A percentile compares a stretch with the other conserved stretches of the same genome.
These are phyloP conservation scores for Hyphopichia fennica DNA, from an alignment of 1,139 yeast genomes.

Conservation along the genomic window DNA sequence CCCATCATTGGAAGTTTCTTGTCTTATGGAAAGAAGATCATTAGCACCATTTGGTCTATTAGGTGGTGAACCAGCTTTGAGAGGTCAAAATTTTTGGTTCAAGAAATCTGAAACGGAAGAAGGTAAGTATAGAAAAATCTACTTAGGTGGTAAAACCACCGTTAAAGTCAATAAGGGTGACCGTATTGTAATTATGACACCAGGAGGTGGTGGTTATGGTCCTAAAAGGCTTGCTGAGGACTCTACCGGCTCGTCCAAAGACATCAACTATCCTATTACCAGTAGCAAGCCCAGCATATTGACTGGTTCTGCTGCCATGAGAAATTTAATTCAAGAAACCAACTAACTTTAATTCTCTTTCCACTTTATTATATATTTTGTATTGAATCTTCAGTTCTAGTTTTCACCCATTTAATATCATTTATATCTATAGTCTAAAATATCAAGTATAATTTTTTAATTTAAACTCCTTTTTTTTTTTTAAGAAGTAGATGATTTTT, in stretches of 20 bases:
- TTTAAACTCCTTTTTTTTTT: no score
- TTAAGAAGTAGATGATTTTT: no score
- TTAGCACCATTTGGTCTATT: conserved; percentile 46
- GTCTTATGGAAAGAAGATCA: conserved; percentile 47
- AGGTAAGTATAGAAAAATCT: conserved; percentile 24
- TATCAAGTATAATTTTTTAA: no score
- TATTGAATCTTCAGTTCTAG: background rate
- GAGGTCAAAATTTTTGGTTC: conserved; percentile 44
- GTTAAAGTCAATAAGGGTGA: conserved; percentile 42
- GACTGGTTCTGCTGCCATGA: conserved; percentile 41
- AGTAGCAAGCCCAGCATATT: conserved; percentile 23
- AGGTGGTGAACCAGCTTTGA: conserved; percentile 41
- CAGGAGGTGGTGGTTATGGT: conserved; percentile 55
- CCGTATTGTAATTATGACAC: conserved; percentile 42
- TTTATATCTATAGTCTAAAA: no score
- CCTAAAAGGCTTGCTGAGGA: conserved; percentile 7
- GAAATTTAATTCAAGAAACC: conserved; percentile 32
- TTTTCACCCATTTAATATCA: no score
- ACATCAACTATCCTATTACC: conserved; percentile 23
- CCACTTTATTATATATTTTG: background rate
- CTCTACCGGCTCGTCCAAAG: conserved; percentile 2
- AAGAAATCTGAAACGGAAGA: conserved; percentile 21
- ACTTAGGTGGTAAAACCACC: conserved; percentile 45
- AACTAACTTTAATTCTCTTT: conserved; percentile 17
- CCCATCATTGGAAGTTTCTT: conserved; percentile 39